Percentiles rank a stretch among this genome's conserved stretches.
These are phyloP conservation scores for Dactylella cylindrospora DNA, from an alignment of 2,329 filamentous ascomycete genomes.

Conservation along the genomic window DNA sequence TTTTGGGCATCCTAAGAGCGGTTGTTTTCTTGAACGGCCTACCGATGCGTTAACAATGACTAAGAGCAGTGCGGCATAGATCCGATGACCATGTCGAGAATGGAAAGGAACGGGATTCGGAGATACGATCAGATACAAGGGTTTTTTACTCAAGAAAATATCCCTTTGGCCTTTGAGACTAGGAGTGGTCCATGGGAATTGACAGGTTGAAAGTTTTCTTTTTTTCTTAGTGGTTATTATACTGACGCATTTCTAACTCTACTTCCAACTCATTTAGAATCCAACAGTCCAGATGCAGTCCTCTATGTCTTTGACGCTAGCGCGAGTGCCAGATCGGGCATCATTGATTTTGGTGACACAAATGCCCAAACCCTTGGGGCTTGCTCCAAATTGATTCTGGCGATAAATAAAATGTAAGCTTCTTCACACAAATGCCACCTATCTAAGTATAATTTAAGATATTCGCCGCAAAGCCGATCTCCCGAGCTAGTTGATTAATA, in stretches of 20 bases:
- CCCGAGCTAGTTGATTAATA: not conserved
- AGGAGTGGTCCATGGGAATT: not conserved
- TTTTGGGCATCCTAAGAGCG: too few species aligned
- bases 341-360: constrained; percentile 3
- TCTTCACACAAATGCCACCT: too few species aligned
- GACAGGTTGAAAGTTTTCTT: not conserved
- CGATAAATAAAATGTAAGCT: constrained; percentile 3
- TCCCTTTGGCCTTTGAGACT: constrained; percentile 4
- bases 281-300: constrained; percentile 1
- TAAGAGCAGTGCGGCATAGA: not conserved
- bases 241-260: not conserved
- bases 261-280: not conserved
- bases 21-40: too few species aligned
- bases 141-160: constrained; percentile 1
- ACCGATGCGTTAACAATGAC: too few species aligned
- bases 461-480: too few species aligned
- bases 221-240: not conserved
- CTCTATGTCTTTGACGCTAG: constrained; percentile 5
- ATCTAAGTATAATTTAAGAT: too few species aligned
- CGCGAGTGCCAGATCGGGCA: not conserved
- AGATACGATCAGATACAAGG: constrained; percentile 1
- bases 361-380: not conserved
- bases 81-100: not conserved
- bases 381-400: not conserved
- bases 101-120: not conserved